Evolutionary conservation across 1,284 basidiomycete species (phyloP), one percentile per base, ranked within the genome.

Genomic region (Xerocomus cyaneibrunnescens): DNA sequence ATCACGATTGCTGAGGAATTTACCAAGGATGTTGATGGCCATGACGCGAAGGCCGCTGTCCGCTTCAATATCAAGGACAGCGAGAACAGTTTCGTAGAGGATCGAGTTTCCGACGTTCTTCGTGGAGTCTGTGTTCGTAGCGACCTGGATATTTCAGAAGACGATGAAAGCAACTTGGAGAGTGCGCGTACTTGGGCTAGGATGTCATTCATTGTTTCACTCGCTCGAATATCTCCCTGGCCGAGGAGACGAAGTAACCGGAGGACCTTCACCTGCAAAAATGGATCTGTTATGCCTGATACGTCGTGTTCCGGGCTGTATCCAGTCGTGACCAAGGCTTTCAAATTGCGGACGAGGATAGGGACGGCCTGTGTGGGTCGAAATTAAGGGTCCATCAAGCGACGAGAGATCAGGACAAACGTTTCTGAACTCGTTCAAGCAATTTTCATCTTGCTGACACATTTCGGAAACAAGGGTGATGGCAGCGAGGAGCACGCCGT

Each of bases 21-120:
- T 99, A 55, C 97, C 97, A 38, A 99, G 80, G 53, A 99, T 98
- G 69, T 99, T 99, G 74, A 99, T 99, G 0, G 97, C 97, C 97
- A 99, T 98, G 48, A 99, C 96, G 6, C 97, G 85, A 35, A 99
- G 74, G 21, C 94, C 94, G 51, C 85, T 90, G 69, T 99, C 97
- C 8, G 97, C 96, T 66, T 98, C 94, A 56, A 99, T 99, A 62
- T 99, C 96, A 43, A 99, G 79, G n/a, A 99, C 91, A 7, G 95
- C 94, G 57, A 98, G 78, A 3, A 99, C 97, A 0, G 96, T 96
- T 74, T 99, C 97, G 70, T 99, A 99, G 31, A 99, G 75, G 57
- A 99, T 99, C 7, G 94, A 87, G 72, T 99, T 99, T 52, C 97
- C 97, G 58, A 99, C 97, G 63, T 98, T 99, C 76, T 99, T 99